Evolutionary conservation across 495 filamentous ascomycete species (phyloP), one percentile per base, ranked within the genome.

Genomic region (Clohesyomyces aquaticus): DNA sequence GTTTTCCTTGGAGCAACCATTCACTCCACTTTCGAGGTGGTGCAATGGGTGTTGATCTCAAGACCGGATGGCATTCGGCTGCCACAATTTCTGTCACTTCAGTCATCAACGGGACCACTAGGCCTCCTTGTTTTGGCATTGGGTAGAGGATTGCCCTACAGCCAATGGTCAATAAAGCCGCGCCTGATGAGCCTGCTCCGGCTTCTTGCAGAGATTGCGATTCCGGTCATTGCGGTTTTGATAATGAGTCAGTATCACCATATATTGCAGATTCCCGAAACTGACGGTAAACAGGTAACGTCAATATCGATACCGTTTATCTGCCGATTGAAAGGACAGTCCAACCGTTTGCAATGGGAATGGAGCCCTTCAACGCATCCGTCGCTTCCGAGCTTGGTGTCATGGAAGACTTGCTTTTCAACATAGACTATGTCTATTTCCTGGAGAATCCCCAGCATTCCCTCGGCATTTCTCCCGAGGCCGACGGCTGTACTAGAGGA

Each of bases 1-100:
- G 28, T 66, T 4, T 66, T 66, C 59, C 41, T 66, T 12, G 63
- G 54, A 2, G 47, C 22, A 6, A 54, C 19, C 18, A 58, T 66
- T 8, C 35, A 66, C 43, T 66, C 63, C 38, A 66, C 63, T 1
- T 66, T 66, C 22, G 63, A 66, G 29, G 55, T 66, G 8, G 63
- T 66, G 1, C 63, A 66, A 42, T 66, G 63, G 63, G 47, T 66
- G 9, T 38, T 66, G 14, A 66, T 66, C 22, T 66, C 63, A 32
- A 19, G 55, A 12, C 48, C 63, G 1, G 47, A 55, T 3, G 63
- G 63, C 3, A 60, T 66, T 19, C 47, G 49, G 10, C 27, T 66
- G 3, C 63, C 63, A 1, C 63, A 66, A 21, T 59, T 66, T 28
- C 63, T 66, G 19, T 55, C 63, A 12, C 28, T 66, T 1, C 63